Base-by-base conservation (phyloP, 148 eudicot species). In the Camellia sinensis region DNA sequence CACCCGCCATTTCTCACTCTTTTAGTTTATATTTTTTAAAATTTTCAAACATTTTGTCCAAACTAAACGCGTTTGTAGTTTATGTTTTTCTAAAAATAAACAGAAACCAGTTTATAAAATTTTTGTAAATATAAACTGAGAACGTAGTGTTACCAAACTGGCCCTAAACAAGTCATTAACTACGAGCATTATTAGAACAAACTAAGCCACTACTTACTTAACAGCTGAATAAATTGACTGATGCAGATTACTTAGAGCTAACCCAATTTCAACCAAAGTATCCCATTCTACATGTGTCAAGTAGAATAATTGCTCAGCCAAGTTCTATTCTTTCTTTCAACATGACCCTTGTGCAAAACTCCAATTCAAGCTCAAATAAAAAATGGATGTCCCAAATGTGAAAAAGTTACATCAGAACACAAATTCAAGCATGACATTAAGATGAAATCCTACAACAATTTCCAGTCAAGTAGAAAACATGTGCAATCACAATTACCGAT, bases 401-500 rank as follows among this genome's bases (percentile, higher is more conserved):
- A 70, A 48, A 6, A 71, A 18, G 9, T 48, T 7, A 6, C 52
- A 6, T 13, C 61, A 22, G 17, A 8, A 22, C 6, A 53, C 75
- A 77, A 77, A 63, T 64, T 50, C 71, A 63, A 48, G 7, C 7
- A 21, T 48, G 18, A 14, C 2, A 7, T 14, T 7, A 5, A 46
- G 70, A 63, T n/a, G n/a, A 77, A 61, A 43, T 71, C 29, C 74
- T 8, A 13, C 53, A 48, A 44, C 43, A 74, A 53, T 3, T 29
- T 8, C n/a, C 12, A n/a, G 14, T 48, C 46, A 65, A 71, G 46
- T 18, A 62, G 21, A 15, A 59, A 73, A 48, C 52, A 45, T 11
- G n/a, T 11, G 10, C 15, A 63, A 52, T n/a, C 52, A 60, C 13
- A 84, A 54, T 54, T 87, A 93, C 97, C 80, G 97, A 90, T 46